Base-by-base conservation (phyloP, 345 rosid species). In the Moricandia arvensis region DNA sequence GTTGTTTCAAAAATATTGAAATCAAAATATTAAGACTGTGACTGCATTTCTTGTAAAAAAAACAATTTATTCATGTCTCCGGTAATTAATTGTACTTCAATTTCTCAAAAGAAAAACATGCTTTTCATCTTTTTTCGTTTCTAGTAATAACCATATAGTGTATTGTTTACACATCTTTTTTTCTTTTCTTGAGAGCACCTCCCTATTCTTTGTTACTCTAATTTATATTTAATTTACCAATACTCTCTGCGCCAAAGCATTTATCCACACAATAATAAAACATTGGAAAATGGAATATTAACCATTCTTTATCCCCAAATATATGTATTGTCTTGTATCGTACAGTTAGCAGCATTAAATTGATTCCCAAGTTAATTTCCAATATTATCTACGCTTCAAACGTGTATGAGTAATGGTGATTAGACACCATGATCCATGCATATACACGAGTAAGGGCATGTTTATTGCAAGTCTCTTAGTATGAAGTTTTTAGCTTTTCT, bases 21-120 rank as follows among this genome's bases (percentile, higher is more conserved):
- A 58, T 64, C 34, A 65, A 65, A 71, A 71, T 58, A 65, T 77
- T 58, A 64, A 69, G 67, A 54, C 41, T 77, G 75, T 59, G 80
- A 70, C 75, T 71, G 65, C 35, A 43, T 49, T 27, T 72, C 35
- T 63, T 70, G 53, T 27, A 70, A 63, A 59, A 59, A 76, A 29
- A 29, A 29, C 4, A 29, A 29, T 2, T 29, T 29, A 59, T 45
- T 47, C 13, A 72, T 66, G 49, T 66, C 77, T 59, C 68, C 34
- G 17, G 35, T 58, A 27, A 72, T 21, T 72, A 0, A 72, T 66
- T 72, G 77, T 72, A 78, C 81, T 59, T 72, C 35, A 68, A 66
- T 65, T 27, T 59, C 77, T 49, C 63, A 29, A 34, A 78, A 78
- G 80, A 71, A 71, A 8, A 35, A 66, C 62, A 47, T 59, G 12